Evolutionary conservation across 2,329 filamentous ascomycete genomes (phyloP), one percentile per base, ranked within the genome.

Genomic region (Claviceps spartinae): DNA sequence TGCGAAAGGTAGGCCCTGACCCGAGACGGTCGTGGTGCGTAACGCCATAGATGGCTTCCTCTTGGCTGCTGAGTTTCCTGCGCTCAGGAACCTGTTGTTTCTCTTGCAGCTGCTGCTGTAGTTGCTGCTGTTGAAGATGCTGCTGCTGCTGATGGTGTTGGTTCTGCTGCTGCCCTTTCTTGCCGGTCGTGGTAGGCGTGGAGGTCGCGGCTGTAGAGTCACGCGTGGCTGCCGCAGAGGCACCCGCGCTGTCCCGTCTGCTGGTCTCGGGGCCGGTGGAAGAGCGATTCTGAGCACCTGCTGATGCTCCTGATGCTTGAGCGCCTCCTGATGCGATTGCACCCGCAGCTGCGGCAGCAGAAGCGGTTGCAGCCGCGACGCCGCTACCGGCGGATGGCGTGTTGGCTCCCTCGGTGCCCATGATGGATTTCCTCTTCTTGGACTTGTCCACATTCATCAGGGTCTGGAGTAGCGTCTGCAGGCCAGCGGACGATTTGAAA

Each of bases 1-100:
- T 88, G 13, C 91, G 86, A 76, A 97, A 97, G 14, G 87, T 85
- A 38, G 95, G 87, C 6, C 93, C 91, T 8, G 84, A 85, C 1
- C 85, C 82, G 41, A 96, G 76, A 30, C 91, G 86, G 52, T 97
- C 91, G 63, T 91, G 85, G 57, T 87, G 82, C 7, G 85, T 80
- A 9, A 98, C 85, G 56, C 91, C 93, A 62, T 91, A 97, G 37
- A 85, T 77, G 56, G 78, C 68, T 69, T 90, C 84, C 68, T 94
- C 85, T 58, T 86, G 80, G 47, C 84, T 76, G 4, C 81, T 81
- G 57, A 96, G 81, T 66, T 83, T 82, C 62, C 83, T 81, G 51
- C 84, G 77, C 61, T 84, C 77, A 18, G 74, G 73, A 40, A 67
- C 69, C 59, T 64, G 61, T 11, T 59, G 57, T 54, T 53, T 59